A percentile compares a stretch with the other conserved stretches of the same genome.
phyloP scores from a whole-genome alignment of 2,329 filamentous ascomycete species.

The Verticillium zaregamsianum region DNA sequence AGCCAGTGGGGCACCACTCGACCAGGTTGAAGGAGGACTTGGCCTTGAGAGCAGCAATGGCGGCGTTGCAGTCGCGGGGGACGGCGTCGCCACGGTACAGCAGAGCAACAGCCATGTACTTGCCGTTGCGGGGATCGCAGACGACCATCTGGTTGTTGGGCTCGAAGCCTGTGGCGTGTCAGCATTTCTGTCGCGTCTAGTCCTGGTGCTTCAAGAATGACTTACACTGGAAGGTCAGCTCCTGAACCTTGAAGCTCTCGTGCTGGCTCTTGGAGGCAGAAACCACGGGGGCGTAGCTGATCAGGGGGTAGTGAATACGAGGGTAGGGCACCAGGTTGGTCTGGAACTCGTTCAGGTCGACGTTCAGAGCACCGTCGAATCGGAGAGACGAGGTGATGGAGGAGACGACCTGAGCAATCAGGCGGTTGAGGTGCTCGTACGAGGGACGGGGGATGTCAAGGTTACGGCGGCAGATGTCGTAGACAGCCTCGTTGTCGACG shows the following conservation, averaged over 20 bases:
- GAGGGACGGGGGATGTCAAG: constrained; percentile 65
- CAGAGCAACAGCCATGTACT: constrained; percentile 72
- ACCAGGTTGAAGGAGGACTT: constrained; percentile 70
- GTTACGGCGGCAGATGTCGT: constrained; percentile 71
- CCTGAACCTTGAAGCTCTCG: constrained; percentile 82
- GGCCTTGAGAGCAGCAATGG: constrained; percentile 64
- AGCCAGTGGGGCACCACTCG: constrained; percentile 72
- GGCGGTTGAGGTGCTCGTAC: constrained; percentile 68
- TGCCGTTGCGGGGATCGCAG: constrained; percentile 69
- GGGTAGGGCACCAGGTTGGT: constrained; percentile 72
- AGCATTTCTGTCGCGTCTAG: not conserved
- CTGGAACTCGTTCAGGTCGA: constrained; percentile 75
- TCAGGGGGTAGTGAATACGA: constrained; percentile 70
- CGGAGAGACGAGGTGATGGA: constrained; percentile 70
- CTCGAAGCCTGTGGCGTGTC: constrained; percentile 58
- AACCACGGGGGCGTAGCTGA: constrained; percentile 69
- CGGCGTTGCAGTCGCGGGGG: constrained; percentile 64
- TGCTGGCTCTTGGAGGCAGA: constrained; percentile 74
- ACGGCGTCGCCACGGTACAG: constrained; percentile 70
- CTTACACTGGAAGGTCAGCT: constrained; percentile 71
- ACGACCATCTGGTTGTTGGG: constrained; percentile 78
- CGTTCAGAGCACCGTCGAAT: constrained; percentile 69
- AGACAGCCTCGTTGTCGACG: constrained; percentile 71
- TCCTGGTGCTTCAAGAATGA: constrained; percentile 8
- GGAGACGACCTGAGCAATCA: constrained; percentile 71